Conservation (phyloP, 352 stramenopile species). For the Phytophthora multivora region DNA sequence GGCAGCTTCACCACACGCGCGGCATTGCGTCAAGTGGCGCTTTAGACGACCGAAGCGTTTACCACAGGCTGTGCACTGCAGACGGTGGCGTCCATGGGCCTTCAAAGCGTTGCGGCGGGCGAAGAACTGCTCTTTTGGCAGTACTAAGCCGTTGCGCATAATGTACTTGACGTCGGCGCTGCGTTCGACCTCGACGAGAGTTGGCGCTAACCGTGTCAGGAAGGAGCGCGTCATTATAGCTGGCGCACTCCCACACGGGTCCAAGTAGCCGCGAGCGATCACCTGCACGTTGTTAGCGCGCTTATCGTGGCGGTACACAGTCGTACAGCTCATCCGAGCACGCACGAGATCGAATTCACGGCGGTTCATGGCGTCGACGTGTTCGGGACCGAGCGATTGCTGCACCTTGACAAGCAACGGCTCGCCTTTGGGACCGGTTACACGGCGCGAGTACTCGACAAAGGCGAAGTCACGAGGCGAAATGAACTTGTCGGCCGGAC, state of each 20-base stretch:
- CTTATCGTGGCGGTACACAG: slow-evolving; percentile 51
- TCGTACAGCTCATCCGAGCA: slow-evolving; percentile 45
- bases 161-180: slow-evolving; percentile 63
- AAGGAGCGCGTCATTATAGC: slow-evolving; percentile 45
- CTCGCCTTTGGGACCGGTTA: slow-evolving; percentile 40
- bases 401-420: slow-evolving; percentile 52
- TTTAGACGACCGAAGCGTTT: slow-evolving; percentile 51
- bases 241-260: slow-evolving; percentile 41
- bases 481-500: slow-evolving; percentile 53
- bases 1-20: slow-evolving; percentile 55
- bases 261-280: slow-evolving; percentile 43
- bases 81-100: slow-evolving; percentile 31
- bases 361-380: slow-evolving; percentile 44
- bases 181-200: slow-evolving; percentile 49
- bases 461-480: slow-evolving; percentile 56
- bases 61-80: slow-evolving; percentile 45
- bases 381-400: slow-evolving; percentile 35
- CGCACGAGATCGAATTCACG: slow-evolving; percentile 55
- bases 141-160: slow-evolving; percentile 45
- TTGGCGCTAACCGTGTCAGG: slow-evolving; percentile 48
- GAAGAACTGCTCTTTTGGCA: slow-evolving; percentile 43
- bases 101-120: slow-evolving; percentile 37
- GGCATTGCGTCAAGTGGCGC: slow-evolving; percentile 49
- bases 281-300: slow-evolving; percentile 51
- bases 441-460: slow-evolving; percentile 47